Percentiles rank a stretch among this genome's conserved stretches.
Evolutionary conservation across 495 filamentous ascomycete genomes (phyloP).

Genomic region (Xylaria venustula): DNA sequence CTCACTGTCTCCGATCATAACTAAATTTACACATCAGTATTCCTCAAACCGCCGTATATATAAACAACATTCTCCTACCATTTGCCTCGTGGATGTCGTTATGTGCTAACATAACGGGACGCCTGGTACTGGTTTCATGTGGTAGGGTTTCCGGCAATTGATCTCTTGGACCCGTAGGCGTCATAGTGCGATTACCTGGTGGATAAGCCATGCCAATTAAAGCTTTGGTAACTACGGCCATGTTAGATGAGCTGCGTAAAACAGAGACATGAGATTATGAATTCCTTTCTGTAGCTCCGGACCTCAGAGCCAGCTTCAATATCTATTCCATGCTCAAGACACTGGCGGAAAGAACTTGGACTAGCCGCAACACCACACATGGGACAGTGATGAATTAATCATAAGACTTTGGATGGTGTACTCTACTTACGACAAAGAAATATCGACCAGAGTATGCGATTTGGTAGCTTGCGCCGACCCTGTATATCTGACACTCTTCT

Average conservation of each 20-base stretch:
- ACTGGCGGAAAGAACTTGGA: too few relatives aligned
- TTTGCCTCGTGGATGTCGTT: not conserved
- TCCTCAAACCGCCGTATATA: not conserved
- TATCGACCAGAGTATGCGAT: not conserved
- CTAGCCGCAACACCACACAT: too few relatives aligned
- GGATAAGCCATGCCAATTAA: not conserved
- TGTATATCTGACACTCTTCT: not conserved
- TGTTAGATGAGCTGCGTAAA: not conserved
- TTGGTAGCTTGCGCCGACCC: not conserved
- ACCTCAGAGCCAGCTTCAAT: too few relatives aligned
- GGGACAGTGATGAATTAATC: too few relatives aligned
- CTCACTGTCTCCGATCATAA: not conserved
- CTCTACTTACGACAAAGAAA: not conserved
- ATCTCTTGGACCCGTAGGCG: not conserved
- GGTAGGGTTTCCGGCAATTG: not conserved
- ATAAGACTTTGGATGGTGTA: not conserved
- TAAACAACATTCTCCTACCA: not conserved
- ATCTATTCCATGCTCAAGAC: too few relatives aligned
- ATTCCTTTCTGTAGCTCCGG: not conserved
- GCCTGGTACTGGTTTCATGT: not conserved
- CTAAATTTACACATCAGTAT: not conserved
- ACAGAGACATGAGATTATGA: not conserved
- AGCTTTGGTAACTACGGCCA: not conserved
- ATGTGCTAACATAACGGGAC: not conserved
- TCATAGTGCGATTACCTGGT: not conserved